These are phyloP conservation scores for Solanum chiquidenum DNA, from an alignment of 257 asterid species.

Conservation along the genomic window DNA sequence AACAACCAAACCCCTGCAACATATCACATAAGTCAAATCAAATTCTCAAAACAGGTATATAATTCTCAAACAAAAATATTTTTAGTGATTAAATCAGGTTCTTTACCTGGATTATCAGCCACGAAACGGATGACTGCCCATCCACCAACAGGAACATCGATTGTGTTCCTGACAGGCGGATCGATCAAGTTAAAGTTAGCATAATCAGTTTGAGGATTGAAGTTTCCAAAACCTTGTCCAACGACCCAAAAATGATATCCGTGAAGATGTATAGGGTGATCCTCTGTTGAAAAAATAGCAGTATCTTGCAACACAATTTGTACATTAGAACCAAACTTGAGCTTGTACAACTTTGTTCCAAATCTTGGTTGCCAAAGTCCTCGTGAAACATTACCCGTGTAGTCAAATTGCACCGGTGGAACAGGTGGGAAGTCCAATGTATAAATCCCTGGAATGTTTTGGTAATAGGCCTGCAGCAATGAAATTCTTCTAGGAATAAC, in stretches of 20 bases:
- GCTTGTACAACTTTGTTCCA: conserved; percentile 37
- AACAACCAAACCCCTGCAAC: conserved; percentile 53
- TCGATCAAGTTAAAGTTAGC: conserved; percentile 41
- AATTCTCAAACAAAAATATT: background rate
- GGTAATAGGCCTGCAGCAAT: conserved; percentile 44
- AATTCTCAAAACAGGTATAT: background rate
- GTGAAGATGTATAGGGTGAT: conserved; percentile 67
- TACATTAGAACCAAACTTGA: conserved; percentile 41
- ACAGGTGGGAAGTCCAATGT: conserved; percentile 46
- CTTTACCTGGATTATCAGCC: conserved; percentile 62
- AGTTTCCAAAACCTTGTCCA: conserved; percentile 58
- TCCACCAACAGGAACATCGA: conserved; percentile 58
- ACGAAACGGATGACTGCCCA: conserved; percentile 60
- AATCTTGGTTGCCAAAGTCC: conserved; percentile 33
- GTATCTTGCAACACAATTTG: conserved; percentile 61
- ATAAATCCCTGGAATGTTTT: conserved; percentile 33
- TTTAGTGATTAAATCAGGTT: background rate
- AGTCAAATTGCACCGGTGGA: conserved; percentile 45
- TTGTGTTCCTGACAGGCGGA: conserved; percentile 54
- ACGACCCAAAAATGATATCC: conserved; percentile 56
- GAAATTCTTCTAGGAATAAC: conserved; percentile 35
- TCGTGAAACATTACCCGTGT: conserved; percentile 50
- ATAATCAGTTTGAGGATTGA: conserved; percentile 29
- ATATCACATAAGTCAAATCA: background rate
- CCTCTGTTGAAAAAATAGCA: conserved; percentile 48